Conservation (phyloP, 331 rosid species). For the Rosa hybrid region DNA sequence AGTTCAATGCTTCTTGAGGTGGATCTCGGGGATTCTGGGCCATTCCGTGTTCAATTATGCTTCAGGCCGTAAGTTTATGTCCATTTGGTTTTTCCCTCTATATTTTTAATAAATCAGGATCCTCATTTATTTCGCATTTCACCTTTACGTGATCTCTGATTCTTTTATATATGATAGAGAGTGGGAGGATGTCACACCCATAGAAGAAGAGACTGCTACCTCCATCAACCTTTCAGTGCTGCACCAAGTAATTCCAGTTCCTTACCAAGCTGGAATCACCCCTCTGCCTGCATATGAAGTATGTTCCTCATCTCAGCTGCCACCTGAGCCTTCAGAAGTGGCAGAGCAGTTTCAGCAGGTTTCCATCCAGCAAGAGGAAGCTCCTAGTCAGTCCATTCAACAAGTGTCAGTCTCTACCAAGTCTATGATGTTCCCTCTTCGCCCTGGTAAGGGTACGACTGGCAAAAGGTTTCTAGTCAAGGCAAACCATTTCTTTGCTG, state of each 20-base stretch:
- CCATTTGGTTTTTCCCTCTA: background rate
- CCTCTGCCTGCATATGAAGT: slow-evolving; percentile 60
- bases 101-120: background rate
- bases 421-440: slow-evolving; percentile 82
- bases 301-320: slow-evolving; percentile 64
- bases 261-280: slow-evolving; percentile 57
- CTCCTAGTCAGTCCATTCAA: slow-evolving; percentile 45
- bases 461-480: slow-evolving; percentile 50
- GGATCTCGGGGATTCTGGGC: background rate
- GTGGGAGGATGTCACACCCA: background rate
- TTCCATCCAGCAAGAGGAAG: slow-evolving; percentile 41
- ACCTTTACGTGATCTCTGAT: background rate
- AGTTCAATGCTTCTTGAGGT: background rate
- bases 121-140: background rate
- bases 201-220: background rate
- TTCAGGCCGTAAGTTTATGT: background rate
- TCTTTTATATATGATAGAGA: background rate
- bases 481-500: background rate
- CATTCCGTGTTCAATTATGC: background rate
- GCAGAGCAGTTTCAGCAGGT: slow-evolving; percentile 40
- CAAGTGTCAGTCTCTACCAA: slow-evolving; percentile 63
- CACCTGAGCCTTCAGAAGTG: slow-evolving; percentile 40
- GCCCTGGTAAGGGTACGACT: slow-evolving; percentile 84
- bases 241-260: slow-evolving; percentile 94
- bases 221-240: slow-evolving; percentile 59